Base-by-base conservation (phyloP, 23 red algal species). In the Gracilariopsis chorda region DNA sequence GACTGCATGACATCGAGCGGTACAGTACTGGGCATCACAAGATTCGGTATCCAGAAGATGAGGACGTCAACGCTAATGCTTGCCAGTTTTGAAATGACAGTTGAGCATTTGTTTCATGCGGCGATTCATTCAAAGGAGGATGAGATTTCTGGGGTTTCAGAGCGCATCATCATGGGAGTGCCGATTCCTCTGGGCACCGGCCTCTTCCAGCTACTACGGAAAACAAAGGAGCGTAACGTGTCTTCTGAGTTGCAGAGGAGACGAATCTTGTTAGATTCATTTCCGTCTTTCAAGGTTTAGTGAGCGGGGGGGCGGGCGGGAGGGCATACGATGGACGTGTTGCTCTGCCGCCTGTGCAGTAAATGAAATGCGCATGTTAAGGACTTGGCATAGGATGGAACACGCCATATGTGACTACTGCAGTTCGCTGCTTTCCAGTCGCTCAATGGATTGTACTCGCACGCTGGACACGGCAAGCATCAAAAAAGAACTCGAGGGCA, bases 41-140 rank as follows among this genome's bases (percentile, higher is more conserved):
- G 96, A 51, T 99, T 99, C 58, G 97, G 97, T 1, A 99, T 99
- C 42, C 86, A 86, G 78, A 96, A 95, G 73, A 96, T 99, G 93
- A 87, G 91, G 74, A 85, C 93, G 0, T 95, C 92, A 51, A 95
- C 97, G 24, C 80, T 99, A 29, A 99, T 99, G 97, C 71, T 99
- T 27, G 97, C 97, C 23, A 93, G 87, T 59, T 99, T 99, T 60
- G 97, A 99, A 85, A 99, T 94, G 93, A 96, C 97, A 51, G 93
- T 99, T 1, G 97, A 99, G 51, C 97, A 99, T 76, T 85, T 99
- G 23, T 99, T 99, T 76, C 93, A 99, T 63, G 97, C 97, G 10
- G 97, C 97, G n/a, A 85, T 99, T 9, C 94, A 95, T 56, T 78
- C 70, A 20, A 65, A 91, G 60, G 42, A 42, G 30, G 97, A 99